Percentiles rank a stretch among this genome's conserved stretches.
These are phyloP conservation scores for Piper longum DNA, from an alignment of 164 flowering plant genomes.

Conservation along the genomic window DNA sequence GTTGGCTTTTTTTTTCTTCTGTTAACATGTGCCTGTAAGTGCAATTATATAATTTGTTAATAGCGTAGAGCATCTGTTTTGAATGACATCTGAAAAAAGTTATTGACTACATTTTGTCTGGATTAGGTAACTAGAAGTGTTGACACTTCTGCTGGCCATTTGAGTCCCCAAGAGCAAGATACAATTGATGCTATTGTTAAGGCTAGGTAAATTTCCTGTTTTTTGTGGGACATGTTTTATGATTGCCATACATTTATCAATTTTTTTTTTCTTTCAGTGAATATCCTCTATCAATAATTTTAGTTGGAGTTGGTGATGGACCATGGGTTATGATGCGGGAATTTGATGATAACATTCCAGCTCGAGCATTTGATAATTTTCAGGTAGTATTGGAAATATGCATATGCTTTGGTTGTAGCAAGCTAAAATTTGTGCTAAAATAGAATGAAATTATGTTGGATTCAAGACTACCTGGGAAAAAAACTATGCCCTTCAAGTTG, in stretches of 20 bases:
- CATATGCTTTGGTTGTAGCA: background rate
- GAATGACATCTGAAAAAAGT: background rate
- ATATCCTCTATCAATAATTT: conserved; percentile 65
- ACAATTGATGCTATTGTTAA: conserved; percentile 79
- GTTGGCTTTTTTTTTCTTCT: too few relatives aligned
- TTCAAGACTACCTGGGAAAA: too few relatives aligned
- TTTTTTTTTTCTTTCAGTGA: conserved; percentile 29
- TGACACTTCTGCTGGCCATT: conserved; percentile 53
- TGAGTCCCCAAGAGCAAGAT: conserved; percentile 78
- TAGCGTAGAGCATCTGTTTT: background rate
- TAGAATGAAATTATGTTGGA: background rate
- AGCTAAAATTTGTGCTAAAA: too few relatives aligned
- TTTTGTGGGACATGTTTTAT: background rate
- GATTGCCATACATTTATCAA: background rate
- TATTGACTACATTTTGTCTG: background rate
- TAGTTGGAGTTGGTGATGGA: conserved; percentile 95
- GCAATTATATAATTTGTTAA: too few relatives aligned
- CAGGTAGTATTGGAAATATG: conserved; percentile 26
- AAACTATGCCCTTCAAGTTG: too few relatives aligned
- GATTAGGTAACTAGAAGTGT: conserved; percentile 90
- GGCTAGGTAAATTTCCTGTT: conserved; percentile 44
- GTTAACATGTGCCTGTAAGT: too few relatives aligned
- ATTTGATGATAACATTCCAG: conserved; percentile 87
- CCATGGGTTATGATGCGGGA: conserved; percentile 94
- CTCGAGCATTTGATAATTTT: conserved; percentile 82